Evolutionary conservation across 352 stramenopile genomes (phyloP), one percentile per base, ranked within the genome.

Genomic region (Phytophthora pini): DNA sequence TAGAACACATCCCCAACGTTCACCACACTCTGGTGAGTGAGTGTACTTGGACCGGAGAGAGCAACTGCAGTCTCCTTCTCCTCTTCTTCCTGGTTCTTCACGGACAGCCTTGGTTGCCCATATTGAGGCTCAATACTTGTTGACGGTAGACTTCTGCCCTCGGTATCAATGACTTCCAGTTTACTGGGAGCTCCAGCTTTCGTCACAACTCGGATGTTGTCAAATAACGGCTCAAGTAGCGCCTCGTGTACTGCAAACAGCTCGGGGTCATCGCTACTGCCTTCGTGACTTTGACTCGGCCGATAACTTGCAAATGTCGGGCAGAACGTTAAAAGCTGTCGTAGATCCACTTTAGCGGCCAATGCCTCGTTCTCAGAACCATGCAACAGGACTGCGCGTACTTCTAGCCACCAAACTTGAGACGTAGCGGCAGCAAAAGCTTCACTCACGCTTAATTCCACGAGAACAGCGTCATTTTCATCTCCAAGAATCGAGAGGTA

Each of bases 341-440:
- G 73, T 1, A 58, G 48, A 68, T 89, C 77, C 9, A 89, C 70
- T 5, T 70, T 74, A 2, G 20, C 40, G 6, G n/a, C 39, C 20
- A 74, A 44, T 8, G 39, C 24, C 13, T 70, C 61, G 12, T 27
- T 60, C 10, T 68, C 49, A 26, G 38, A 55, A 6, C n/a, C 61
- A 31, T 32, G 31, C 17, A 74, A 40, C 24, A 90, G 2, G 5
- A 71, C 43, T 3, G 65, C 79, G 31, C 70, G 66, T n/a, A 92
- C 53, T 39, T 90, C 73, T 0, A 93, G 36, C 81, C 81, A 93
- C 81, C 84, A 92, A 8, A 83, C 44, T 36, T 89, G 71, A 0
- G 79, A 87, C 1, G 76, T 79, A 2, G 76, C 69, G 10, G 70
- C 69, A 36, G 72, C 53, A 36, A 80, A 87, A 0, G 87, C 77